These are phyloP conservation scores for Barnettozyma hawaiiensis DNA, from an alignment of 1,139 yeast species.

Conservation along the genomic window DNA sequence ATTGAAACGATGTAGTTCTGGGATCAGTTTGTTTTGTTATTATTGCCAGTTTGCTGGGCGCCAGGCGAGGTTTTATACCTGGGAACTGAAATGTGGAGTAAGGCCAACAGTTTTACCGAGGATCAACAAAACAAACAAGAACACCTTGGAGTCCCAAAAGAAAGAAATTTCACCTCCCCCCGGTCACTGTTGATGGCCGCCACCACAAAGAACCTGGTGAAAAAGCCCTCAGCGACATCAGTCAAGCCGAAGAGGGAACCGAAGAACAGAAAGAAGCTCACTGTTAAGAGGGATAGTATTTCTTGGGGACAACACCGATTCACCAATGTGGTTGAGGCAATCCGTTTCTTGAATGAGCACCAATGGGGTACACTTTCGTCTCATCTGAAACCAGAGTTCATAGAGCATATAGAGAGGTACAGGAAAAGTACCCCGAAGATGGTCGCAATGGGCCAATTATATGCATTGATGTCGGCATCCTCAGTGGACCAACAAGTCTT, in stretches of 20 bases:
- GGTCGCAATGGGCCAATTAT: constrained; percentile 35
- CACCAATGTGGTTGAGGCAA: background rate
- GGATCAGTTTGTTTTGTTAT: background rate
- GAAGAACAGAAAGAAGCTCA: background rate
- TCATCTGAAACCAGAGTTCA: constrained; percentile 5
- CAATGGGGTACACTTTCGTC: background rate
- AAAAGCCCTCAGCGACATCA: background rate
- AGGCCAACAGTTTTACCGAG: constrained; percentile 2
- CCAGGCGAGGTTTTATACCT: background rate
- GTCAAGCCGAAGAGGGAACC: constrained; percentile 1
- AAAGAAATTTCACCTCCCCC: no score
- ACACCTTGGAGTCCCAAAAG: constrained; percentile 17
- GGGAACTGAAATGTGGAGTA: background rate
- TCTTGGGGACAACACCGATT: background rate
- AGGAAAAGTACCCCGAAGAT: constrained; percentile 31
- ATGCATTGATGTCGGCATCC: constrained; percentile 39
- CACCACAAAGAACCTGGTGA: background rate
- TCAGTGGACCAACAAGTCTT: constrained; percentile 37
- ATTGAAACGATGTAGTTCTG: background rate
- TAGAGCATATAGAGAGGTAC: constrained; percentile 16
- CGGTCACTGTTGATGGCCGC: background rate
- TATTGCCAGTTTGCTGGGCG: background rate
- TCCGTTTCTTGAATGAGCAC: background rate
- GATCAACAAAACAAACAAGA: constrained; percentile 5
- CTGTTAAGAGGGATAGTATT: background rate